phyloP scores from a whole-genome alignment of 176 grass and related monocot species.

The Coix lacrymajobi region DNA sequence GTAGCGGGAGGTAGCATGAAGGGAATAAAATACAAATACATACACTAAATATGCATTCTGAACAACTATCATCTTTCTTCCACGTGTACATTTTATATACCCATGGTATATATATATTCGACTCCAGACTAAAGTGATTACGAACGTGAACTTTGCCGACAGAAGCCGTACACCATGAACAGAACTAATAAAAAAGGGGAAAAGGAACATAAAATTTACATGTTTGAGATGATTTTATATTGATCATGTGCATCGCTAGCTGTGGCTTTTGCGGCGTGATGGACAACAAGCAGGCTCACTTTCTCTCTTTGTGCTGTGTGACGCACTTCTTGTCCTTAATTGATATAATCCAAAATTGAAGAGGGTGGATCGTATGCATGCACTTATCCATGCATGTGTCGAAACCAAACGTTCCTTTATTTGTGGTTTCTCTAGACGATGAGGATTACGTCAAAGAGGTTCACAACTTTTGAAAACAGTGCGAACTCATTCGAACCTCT shows the following conservation, averaged over 20 bases:
- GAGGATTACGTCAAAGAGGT: neutral
- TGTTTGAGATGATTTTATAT: neutral
- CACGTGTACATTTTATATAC: no score
- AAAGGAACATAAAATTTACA: neutral
- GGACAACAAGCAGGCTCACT: neutral
- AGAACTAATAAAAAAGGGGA: neutral
- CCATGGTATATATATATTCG: no score
- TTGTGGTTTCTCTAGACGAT: neutral
- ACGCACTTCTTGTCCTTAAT: neutral
- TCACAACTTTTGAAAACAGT: neutral
- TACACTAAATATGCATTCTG: no score
- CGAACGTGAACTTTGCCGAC: no score
- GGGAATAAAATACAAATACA: no score
- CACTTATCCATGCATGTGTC: neutral
- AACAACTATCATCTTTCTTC: no score
- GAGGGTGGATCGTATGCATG: neutral
- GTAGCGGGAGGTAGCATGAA: no score
- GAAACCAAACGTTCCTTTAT: neutral
- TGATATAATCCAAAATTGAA: neutral
- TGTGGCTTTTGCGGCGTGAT: neutral
- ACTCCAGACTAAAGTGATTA: no score
- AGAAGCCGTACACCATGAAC: neutral
- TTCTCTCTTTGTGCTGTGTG: neutral
- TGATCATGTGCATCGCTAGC: neutral
- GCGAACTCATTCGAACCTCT: neutral